These are phyloP conservation scores for Globisporangium echinulatum DNA, from an alignment of 352 stramenopile genomes.

Conservation along the genomic window DNA sequence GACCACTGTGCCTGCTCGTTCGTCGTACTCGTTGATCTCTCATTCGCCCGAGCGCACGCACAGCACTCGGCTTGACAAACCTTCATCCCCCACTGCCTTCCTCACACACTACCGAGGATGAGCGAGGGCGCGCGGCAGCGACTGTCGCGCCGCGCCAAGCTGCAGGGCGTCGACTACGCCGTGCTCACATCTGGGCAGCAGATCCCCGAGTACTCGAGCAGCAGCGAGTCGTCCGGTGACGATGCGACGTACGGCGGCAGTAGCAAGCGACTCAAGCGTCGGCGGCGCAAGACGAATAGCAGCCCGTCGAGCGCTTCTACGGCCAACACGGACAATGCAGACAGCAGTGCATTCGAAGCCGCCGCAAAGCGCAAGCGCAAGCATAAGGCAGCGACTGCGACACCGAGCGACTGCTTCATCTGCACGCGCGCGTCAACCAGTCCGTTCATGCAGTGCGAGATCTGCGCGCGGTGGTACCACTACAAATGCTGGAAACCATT, in stretches of 20 bases:
- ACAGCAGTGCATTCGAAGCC: neutral
- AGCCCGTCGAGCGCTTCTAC: neutral
- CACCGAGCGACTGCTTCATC: slow-evolving; percentile 43
- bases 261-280: slow-evolving; percentile 6
- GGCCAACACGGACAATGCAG: neutral
- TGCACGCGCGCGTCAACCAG: slow-evolving; percentile 37
- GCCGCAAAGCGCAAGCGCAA: slow-evolving; percentile 26
- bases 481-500: slow-evolving; percentile 41
- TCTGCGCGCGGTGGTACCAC: slow-evolving; percentile 62
- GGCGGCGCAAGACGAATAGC: neutral
- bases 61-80: too few relatives aligned
- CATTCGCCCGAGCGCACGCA: too few relatives aligned
- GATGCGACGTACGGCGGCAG: slow-evolving; percentile 29
- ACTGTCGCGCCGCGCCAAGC: slow-evolving; percentile 61
- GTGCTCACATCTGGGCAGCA: slow-evolving; percentile 69
- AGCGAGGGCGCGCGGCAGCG: slow-evolving; percentile 14
- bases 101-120: neutral
- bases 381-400: slow-evolving; percentile 12
- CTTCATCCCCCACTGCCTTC: too few relatives aligned
- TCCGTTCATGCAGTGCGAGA: slow-evolving; percentile 67
- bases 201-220: slow-evolving; percentile 76
- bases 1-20: too few relatives aligned
- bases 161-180: slow-evolving; percentile 71
- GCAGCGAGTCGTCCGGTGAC: slow-evolving; percentile 50
- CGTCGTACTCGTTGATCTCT: too few relatives aligned